Evolutionary conservation across 2,329 filamentous ascomycete genomes (phyloP), one percentile per base, ranked within the genome.

Genomic region (Colletotrichum cereale): DNA sequence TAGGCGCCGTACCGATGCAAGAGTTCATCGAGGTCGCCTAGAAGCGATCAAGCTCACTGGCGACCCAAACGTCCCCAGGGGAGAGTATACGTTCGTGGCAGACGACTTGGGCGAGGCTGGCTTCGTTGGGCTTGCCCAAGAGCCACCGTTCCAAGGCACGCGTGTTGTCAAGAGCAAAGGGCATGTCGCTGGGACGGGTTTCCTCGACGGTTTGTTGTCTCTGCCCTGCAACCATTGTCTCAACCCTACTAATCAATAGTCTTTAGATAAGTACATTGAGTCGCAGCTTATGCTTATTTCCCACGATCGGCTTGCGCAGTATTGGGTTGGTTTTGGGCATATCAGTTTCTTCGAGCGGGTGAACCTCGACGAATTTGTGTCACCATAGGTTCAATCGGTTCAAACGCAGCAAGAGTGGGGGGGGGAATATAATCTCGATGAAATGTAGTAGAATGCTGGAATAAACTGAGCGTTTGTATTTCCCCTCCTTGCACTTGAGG

Each of bases 21-120:
- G 83, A 18, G 83, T 89, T 1, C 90, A 93, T 74, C 85, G 84
- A 16, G 94, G 94, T 5, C 86, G 90, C 2, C 80, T 98, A 4
- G 91, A 95, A 79, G 96, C 93, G 0, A 90, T 98, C 77, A 98
- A 98, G 79, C 84, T 99, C 42, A 98, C 96, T 0, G 96, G 96
- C 0, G 96, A 99, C 77, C 90, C 92, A 0, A 97, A 98, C 75
- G 90, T 98, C 18, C 96, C 96, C 0, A 88, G 95, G 11, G 96
- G 95, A 11, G 92, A 98, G 80, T 90, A 91, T 75, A 94, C 93
- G 0, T 98, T 97, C 79, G 86, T 93, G 4, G 92, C 91, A 0
- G 89, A 94, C 6, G 94, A 98, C 75, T 89, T 98, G 44, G 91
- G 93, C 0, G 85, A 87, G 0, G 82, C 78, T 0, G 94, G 93